Base-by-base conservation (phyloP, 1,139 yeast species). In the Taiozyma sp. region DNA sequence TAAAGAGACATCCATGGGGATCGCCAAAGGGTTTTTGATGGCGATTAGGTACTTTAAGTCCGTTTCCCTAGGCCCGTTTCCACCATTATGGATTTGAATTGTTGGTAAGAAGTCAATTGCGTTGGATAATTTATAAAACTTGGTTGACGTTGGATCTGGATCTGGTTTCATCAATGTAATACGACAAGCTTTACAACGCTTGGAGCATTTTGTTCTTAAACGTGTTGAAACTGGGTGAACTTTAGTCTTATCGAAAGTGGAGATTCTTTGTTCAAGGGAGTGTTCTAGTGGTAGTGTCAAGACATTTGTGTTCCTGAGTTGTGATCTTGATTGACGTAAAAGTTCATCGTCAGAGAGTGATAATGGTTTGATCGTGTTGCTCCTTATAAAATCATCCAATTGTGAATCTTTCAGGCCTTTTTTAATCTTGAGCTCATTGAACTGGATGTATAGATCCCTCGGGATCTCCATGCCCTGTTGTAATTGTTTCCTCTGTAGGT, bases 101-200 rank as follows among this genome's bases (percentile, higher is more conserved):
- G 53, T 45, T 2, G 72, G 72, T 8, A 70, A 43, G 14, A 48
- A 48, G 24, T 66, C 67, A 14, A 57, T 53, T 1, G 71, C 70
- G 44, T 57, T 56, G 2, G 65, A 58, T 5, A 60, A 47, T 29
- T 59, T 60, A 42, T 57, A 53, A 46, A 67, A 65, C 46, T 63
- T 65, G 2, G 63, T 57, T 2, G 68, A 63, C 1, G 53, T 12
- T 1, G 68, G 63, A 12, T 64, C 67, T 2, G 54, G 43, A 41
- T 65, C 68, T 4, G 69, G 68, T 47, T 58, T 57, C 51, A 62
- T 56, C 23, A 70, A 43, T 2, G 57, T 48, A 1, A 56, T 36
- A 14, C 68, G 57, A 45, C 72, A 69, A 10, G 64, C 61, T 51
- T 65, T 68, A 50, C 72, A 69, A 1, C 61, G 50, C 24, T 57